Conservation (phyloP, 1,139 yeast genomes). For the Pichia cactophila region DNA sequence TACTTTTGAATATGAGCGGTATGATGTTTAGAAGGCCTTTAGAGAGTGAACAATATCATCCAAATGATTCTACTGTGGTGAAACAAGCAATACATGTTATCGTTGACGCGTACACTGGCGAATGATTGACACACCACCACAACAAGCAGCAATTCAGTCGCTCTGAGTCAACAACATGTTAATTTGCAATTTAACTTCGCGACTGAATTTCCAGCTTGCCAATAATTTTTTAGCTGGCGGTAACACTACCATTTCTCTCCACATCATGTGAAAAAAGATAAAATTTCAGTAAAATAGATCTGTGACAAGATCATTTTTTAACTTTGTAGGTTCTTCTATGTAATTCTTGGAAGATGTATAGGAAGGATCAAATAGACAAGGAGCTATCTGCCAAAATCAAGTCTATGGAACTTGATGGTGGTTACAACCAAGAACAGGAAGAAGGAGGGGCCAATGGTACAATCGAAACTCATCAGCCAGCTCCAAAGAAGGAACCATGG, state of each 20-base stretch:
- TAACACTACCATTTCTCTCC: neutral
- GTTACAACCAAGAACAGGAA: constrained; percentile 4
- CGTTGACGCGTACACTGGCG: constrained; percentile 1
- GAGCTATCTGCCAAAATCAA: constrained; percentile 13
- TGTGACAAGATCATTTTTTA: neutral
- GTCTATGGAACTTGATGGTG: constrained; percentile 2
- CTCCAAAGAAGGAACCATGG: constrained; percentile 27
- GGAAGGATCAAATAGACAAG: constrained; percentile 19
- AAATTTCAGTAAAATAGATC: neutral
- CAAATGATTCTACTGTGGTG: constrained; percentile 5
- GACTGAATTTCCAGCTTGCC: no score
- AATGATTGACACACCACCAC: neutral
- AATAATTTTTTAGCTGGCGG: no score
- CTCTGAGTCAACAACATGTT: no score
- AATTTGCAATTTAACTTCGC: no score
- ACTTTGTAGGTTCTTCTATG: neutral
- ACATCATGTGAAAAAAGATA: neutral
- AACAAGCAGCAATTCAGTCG: no score
- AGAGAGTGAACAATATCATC: constrained; percentile 1
- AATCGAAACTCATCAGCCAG: constrained; percentile 13
- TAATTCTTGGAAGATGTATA: constrained; percentile 10
- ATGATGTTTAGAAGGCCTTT: constrained; percentile 26
- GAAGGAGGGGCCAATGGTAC: constrained; percentile 3
- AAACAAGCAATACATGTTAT: constrained; percentile 5
- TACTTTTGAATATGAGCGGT: constrained; percentile 36